Evolutionary conservation across 768 basidiomycete genomes (phyloP).

Genomic region (Multifurca ochricompacta): DNA sequence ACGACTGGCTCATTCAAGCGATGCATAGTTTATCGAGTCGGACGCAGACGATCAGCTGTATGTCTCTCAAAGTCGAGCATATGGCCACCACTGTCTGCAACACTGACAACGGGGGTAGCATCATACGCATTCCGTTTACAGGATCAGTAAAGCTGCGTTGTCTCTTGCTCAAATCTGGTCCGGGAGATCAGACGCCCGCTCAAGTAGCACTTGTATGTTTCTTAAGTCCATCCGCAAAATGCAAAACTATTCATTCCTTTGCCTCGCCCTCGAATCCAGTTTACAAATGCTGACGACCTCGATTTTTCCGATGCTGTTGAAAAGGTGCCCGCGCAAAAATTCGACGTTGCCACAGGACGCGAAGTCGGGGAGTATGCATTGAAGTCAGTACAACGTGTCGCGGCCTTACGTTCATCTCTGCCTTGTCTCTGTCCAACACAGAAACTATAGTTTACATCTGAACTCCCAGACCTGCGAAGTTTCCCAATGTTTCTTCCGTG

Average conservation of each 20-base stretch:
- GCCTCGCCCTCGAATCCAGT: slow-evolving; percentile 39
- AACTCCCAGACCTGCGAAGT: slow-evolving; percentile 66
- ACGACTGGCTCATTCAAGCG: not conserved
- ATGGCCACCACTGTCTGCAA: not conserved
- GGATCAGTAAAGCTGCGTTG: slow-evolving; percentile 79
- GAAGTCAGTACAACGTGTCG: slow-evolving; percentile 44
- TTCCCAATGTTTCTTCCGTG: slow-evolving; percentile 73
- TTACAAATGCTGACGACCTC: slow-evolving; percentile 63
- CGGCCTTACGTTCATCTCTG: not conserved
- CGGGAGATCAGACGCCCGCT: slow-evolving; percentile 65
- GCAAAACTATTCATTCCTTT: not conserved
- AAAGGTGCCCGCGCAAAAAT: slow-evolving; percentile 59
- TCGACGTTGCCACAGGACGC: slow-evolving; percentile 57
- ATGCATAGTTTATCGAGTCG: slow-evolving; percentile 65
- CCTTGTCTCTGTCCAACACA: not conserved
- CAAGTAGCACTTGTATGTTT: slow-evolving; percentile 59
- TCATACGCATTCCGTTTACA: slow-evolving; percentile 80
- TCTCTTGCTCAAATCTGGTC: slow-evolving; percentile 78
- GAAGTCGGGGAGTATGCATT: slow-evolving; percentile 83
- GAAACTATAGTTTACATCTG: not conserved
- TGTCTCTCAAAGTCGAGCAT: slow-evolving; percentile 21
- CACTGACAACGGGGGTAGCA: slow-evolving; percentile 36
- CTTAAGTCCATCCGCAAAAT: too few species aligned
- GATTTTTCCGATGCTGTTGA: slow-evolving; percentile 74
- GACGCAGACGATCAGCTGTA: slow-evolving; percentile 90